A percentile compares a stretch with the other conserved stretches of the same genome.
phyloP scores from a whole-genome alignment of 139 green algal species.

The Chlamydomonas asymmetrica region DNA sequence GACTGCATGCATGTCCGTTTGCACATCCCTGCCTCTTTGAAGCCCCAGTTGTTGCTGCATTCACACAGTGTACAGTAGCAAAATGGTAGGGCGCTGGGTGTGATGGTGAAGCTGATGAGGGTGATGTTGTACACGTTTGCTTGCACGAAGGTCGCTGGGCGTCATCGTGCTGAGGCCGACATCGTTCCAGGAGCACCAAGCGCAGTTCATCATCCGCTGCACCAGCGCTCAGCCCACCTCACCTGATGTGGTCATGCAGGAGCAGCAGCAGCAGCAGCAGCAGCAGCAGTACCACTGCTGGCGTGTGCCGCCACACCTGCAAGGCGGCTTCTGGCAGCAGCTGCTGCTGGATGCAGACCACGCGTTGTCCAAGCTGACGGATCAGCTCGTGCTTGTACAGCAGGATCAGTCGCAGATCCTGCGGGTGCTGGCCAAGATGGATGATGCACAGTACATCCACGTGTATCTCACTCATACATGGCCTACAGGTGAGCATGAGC shows the following conservation, averaged over 20 bases:
- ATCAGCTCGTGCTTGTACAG: slow-evolving; percentile 32
- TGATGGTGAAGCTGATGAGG: not conserved
- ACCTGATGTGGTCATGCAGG: no score
- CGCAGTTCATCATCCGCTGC: slow-evolving; percentile 26
- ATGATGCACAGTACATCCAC: slow-evolving; percentile 40
- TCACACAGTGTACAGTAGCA: not conserved
- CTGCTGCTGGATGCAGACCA: not conserved
- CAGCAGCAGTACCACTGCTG: not conserved
- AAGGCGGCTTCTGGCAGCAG: not conserved
- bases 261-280: not conserved
- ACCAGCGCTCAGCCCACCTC: no score
- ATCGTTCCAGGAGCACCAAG: slow-evolving; percentile 33
- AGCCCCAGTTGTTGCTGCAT: not conserved
- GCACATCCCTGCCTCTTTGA: not conserved
- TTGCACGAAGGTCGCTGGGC: slow-evolving; percentile 16
- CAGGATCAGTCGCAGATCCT: not conserved
- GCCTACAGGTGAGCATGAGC: no score
- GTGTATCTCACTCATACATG: no score
- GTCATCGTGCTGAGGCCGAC: slow-evolving; percentile 38
- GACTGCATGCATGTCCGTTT: not conserved
- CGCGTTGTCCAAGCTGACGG: not conserved
- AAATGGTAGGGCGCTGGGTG: not conserved
- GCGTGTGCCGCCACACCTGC: slow-evolving; percentile 8
- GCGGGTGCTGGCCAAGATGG: slow-evolving; percentile 43
- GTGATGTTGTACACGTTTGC: not conserved